These are phyloP conservation scores for Pholiota adiposa DNA, from an alignment of 1,284 basidiomycete genomes.

Conservation along the genomic window DNA sequence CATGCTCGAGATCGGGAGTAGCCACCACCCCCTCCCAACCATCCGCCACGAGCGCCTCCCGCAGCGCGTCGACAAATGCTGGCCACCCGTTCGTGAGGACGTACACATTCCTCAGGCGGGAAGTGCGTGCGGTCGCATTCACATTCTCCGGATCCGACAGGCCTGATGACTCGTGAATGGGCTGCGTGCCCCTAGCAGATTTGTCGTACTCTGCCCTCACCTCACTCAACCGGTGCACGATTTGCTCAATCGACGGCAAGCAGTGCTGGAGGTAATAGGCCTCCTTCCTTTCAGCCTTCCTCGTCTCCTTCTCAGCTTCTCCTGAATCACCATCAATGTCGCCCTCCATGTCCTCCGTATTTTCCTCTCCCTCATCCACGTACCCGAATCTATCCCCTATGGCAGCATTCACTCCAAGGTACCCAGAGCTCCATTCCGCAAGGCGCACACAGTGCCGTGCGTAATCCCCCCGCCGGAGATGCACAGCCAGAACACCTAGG, in stretches of 20 bases:
- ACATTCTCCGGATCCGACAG: too few species aligned
- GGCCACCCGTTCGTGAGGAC: constrained; percentile 59
- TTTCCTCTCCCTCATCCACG: constrained; percentile 20
- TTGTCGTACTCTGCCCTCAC: constrained; percentile 42
- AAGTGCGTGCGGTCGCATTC: too few species aligned
- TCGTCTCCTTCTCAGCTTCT: constrained; percentile 7
- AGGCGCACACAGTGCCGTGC: constrained; percentile 61
- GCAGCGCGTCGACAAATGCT: constrained; percentile 53
- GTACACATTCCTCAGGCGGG: constrained; percentile 19
- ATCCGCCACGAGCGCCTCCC: constrained; percentile 45
- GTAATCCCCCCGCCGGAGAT: constrained; percentile 73
- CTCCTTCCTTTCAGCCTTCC: constrained; percentile 23
- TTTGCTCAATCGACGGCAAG: constrained; percentile 55
- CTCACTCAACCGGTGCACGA: constrained; percentile 48
- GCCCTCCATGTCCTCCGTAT: too few species aligned
- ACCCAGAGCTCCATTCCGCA: constrained; percentile 50
- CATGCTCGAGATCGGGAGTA: constrained; percentile 45
- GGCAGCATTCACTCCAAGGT: constrained; percentile 59
- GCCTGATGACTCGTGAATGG: too few species aligned
- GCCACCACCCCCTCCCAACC: constrained; percentile 46
- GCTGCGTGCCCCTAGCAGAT: too few species aligned
- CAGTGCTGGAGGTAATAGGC: constrained; percentile 59
- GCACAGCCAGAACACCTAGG: constrained; percentile 60
- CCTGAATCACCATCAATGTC: not conserved
- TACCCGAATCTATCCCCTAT: constrained; percentile 52